Evolutionary conservation across 352 stramenopile genomes (phyloP).

Genomic region (Globisporangium sylvaticum): DNA sequence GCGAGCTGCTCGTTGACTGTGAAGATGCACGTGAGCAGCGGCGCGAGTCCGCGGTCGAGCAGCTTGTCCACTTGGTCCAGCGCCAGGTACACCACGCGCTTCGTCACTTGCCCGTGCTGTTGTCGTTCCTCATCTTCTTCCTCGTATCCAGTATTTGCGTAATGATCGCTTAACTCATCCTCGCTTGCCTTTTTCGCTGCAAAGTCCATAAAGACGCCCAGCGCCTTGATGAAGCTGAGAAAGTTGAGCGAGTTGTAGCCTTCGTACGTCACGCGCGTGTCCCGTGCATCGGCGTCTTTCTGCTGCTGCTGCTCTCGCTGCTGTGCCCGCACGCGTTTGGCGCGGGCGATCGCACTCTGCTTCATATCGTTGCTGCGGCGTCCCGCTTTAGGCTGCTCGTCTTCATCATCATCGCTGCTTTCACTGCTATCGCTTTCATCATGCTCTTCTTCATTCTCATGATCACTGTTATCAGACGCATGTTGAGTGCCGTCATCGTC

Average conservation of each 20-base stretch:
- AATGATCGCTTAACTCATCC: not conserved
- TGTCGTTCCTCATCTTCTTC: constrained; percentile 1
- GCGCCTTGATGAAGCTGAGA: constrained; percentile 59
- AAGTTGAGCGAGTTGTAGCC: constrained; percentile 64
- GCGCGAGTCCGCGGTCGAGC: constrained; percentile 44
- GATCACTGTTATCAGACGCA: not conserved
- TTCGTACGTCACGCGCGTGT: constrained; percentile 20
- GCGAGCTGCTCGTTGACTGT: constrained; percentile 66
- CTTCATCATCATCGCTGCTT: not conserved
- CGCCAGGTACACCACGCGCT: constrained; percentile 47
- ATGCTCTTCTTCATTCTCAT: not conserved
- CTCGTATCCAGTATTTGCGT: not conserved
- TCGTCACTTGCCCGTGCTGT: not conserved
- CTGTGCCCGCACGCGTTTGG: not conserved
- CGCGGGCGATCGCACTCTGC: not conserved
- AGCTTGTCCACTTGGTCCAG: constrained; percentile 72
- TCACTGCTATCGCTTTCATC: not conserved
- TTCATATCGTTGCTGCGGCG: not conserved
- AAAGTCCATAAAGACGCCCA: constrained; percentile 46
- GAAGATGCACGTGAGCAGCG: constrained; percentile 60
- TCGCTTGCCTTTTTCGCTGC: not conserved
- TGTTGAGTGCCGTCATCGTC: not conserved
- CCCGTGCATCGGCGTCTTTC: not conserved
- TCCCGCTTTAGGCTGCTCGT: not conserved
- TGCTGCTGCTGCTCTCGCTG: constrained; percentile 7